These are phyloP conservation scores for Colletotrichum navitas DNA, from an alignment of 2,329 filamentous ascomycete genomes.

Conservation along the genomic window DNA sequence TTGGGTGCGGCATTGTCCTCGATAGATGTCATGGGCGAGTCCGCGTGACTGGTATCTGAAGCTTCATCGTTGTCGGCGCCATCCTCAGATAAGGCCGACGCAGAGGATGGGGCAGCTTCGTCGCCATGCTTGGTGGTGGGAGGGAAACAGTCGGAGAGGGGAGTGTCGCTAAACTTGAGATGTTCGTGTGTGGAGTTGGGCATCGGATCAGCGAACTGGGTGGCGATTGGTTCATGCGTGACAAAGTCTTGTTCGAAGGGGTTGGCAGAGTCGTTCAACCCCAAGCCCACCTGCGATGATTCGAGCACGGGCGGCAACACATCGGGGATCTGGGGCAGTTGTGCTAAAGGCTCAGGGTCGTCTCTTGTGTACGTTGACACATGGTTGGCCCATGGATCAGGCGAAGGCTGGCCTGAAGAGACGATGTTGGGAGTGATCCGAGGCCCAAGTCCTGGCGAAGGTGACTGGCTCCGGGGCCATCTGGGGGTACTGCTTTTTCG, in stretches of 20 bases:
- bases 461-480: slow-evolving; percentile 55
- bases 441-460: slow-evolving; percentile 51
- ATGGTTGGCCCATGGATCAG: slow-evolving; percentile 58
- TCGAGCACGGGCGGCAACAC: slow-evolving; percentile 39
- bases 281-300: slow-evolving; percentile 3
- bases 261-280: not conserved
- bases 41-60: slow-evolving; percentile 39
- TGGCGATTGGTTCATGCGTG: not conserved
- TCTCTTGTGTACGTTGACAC: slow-evolving; percentile 45
- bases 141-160: not conserved
- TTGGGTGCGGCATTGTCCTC: slow-evolving; percentile 52
- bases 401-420: slow-evolving; percentile 53
- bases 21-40: slow-evolving; percentile 60
- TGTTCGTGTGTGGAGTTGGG: slow-evolving; percentile 23
- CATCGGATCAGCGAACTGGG: slow-evolving; percentile 2
- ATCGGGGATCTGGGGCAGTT: slow-evolving; percentile 42
- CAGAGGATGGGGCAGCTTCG: slow-evolving; percentile 13
- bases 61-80: slow-evolving; percentile 44
- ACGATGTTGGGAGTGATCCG: slow-evolving; percentile 50
- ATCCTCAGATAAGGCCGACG: slow-evolving; percentile 45
- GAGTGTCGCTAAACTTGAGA: not conserved
- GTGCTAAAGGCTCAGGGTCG: slow-evolving; percentile 39
- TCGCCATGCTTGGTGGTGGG: not conserved
- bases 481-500: slow-evolving; percentile 55
- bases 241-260: not conserved